Evolutionary conservation across 164 flowering plant species (phyloP), one percentile per base, ranked within the genome.

Genomic region (Tetracentron sinense): DNA sequence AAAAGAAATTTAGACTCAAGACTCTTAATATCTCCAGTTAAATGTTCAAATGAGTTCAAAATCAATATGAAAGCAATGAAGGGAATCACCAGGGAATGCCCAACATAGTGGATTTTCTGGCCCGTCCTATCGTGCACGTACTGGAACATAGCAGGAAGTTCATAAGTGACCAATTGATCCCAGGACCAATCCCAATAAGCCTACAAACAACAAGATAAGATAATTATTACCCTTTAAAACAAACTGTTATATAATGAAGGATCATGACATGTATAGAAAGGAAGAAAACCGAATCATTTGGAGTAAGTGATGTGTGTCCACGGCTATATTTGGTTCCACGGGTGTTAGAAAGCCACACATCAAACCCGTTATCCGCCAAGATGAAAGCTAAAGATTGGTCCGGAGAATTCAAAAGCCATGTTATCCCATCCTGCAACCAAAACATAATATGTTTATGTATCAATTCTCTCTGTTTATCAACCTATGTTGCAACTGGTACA

Each of bases 271-370:
- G 44, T 8, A 38, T 21, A 54, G 54, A 47, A 30, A 59, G 44
- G 42, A 57, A 35, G 48, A 25, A 35, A 38, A 85, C 96, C 60
- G 71, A 12, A 50, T 84, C 80, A 42, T 69, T 19, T n/a, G 85
- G 65, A 68, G 67, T 69, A 8, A 89, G 83, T 3, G 85, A 79
- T 0, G 77, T 73, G 59, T 91, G 97, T 6, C 81, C 69, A 1
- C 72, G 74, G 76, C 97, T 87, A 46, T 67, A 82, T 61, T 65
- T 78, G 42, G 96, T 89, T 6, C 96, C 96, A 23, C 96, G 85
- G 25, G 80, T 72, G 59, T 87, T 91, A 44, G 85, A 74, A 23
- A 89, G 62, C 97, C 97, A 91, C 35, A 89, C 97, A 60, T 91
- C 92, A 59, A 64, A 91, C 7, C 86, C 87, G 54, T 71, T 75